Conservation (phyloP, 257 asterid species). For the Ballota nigra region DNA sequence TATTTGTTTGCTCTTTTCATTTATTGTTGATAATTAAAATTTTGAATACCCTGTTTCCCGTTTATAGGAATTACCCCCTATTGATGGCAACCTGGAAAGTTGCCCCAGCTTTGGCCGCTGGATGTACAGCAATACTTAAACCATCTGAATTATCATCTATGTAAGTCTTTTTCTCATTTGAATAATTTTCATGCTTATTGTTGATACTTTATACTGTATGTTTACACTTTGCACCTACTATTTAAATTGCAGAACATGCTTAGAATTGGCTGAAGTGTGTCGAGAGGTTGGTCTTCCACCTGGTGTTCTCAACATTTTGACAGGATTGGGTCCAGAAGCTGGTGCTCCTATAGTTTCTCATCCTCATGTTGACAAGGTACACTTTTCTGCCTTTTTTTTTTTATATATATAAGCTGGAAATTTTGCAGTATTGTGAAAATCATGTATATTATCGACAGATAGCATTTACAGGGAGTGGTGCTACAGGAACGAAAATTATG, state of each 20-base stretch:
- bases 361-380: slow-evolving; percentile 94
- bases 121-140: slow-evolving; percentile 88
- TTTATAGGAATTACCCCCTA: slow-evolving; percentile 81
- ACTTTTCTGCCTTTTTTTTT: slow-evolving; percentile 12
- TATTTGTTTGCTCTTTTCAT: not conserved
- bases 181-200: not conserved
- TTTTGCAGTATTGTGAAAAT: not conserved
- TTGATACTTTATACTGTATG: not conserved
- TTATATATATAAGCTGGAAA: slow-evolving; percentile 2
- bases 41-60: not conserved
- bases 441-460: slow-evolving; percentile 42
- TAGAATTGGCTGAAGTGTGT: slow-evolving; percentile 90
- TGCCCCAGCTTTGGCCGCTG: slow-evolving; percentile 98
- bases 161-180: slow-evolving; percentile 38
- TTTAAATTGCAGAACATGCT: slow-evolving; percentile 62
- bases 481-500: slow-evolving; percentile 84
- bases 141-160: slow-evolving; percentile 83
- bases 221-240: not conserved
- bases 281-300: slow-evolving; percentile 83
- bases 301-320: slow-evolving; percentile 79
- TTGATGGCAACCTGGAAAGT: slow-evolving; percentile 98
- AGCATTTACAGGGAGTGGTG: slow-evolving; percentile 85
- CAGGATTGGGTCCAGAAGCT: slow-evolving; percentile 85
- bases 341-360: slow-evolving; percentile 91
- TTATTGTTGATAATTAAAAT: not conserved